A percentile compares a stretch with the other conserved stretches of the same genome.
These are phyloP conservation scores for Diplodia mutila DNA, from an alignment of 2,329 filamentous ascomycete species.

Conservation along the genomic window DNA sequence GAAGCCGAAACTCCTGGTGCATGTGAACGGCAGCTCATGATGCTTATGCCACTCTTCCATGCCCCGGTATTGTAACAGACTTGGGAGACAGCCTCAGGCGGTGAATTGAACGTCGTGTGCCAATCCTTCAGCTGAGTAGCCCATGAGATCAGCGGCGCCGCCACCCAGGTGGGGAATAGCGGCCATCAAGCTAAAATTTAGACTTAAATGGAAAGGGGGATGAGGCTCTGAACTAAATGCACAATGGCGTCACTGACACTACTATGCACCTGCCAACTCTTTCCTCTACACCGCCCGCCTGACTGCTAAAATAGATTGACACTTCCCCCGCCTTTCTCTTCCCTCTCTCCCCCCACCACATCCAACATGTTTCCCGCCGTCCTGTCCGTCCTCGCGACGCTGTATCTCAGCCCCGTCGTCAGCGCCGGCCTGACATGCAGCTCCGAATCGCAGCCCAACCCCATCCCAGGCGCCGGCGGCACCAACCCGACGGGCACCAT, in stretches of 20 bases:
- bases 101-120: too few species aligned
- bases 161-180: background rate
- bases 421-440: slow-evolving; percentile 30
- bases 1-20: background rate
- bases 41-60: too few species aligned
- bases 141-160: background rate
- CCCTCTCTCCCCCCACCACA: background rate
- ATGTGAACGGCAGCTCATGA: too few species aligned
- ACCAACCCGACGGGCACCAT: slow-evolving; percentile 56
- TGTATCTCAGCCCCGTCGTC: background rate
- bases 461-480: slow-evolving; percentile 53
- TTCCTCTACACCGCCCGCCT: background rate
- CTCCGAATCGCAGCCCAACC: slow-evolving; percentile 49
- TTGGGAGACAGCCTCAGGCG: too few species aligned
- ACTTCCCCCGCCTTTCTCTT: background rate
- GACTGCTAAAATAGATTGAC: background rate
- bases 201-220: background rate
- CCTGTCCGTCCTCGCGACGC: background rate
- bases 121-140: too few species aligned
- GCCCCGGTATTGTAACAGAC: too few species aligned
- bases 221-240: background rate
- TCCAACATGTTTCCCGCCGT: background rate
- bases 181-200: background rate
- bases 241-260: background rate
- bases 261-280: too few species aligned